phyloP scores from a whole-genome alignment of 768 basidiomycete genomes.

The Podaxis mareebaensis region DNA sequence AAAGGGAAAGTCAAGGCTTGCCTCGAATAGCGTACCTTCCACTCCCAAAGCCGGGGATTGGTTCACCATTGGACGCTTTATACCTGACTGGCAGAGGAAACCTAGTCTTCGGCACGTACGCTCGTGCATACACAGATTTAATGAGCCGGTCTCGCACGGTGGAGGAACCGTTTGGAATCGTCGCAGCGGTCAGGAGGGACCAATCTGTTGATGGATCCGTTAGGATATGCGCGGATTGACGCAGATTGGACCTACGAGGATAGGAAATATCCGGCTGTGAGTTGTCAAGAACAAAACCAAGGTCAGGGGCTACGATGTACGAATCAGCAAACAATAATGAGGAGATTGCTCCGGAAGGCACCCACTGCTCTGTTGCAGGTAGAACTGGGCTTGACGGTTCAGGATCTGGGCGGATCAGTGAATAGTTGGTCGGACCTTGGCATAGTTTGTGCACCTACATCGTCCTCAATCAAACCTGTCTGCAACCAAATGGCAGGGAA shows the following conservation, averaged over 20 bases:
- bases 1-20: not conserved
- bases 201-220: slow-evolving; percentile 34
- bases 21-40: slow-evolving; percentile 9
- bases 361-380: slow-evolving; percentile 10
- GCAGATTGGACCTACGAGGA: not conserved
- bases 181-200: slow-evolving; percentile 50
- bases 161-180: slow-evolving; percentile 28
- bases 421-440: slow-evolving; percentile 16
- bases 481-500: slow-evolving; percentile 49
- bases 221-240: not conserved
- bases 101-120: slow-evolving; percentile 21
- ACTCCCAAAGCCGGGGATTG: slow-evolving; percentile 10
- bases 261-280: slow-evolving; percentile 23
- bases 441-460: slow-evolving; percentile 12
- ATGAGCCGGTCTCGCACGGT: slow-evolving; percentile 41
- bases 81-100: slow-evolving; percentile 29
- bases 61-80: slow-evolving; percentile 20
- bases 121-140: slow-evolving; percentile 18
- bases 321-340: not conserved
- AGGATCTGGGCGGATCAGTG: slow-evolving; percentile 3
- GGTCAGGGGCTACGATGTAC: not conserved
- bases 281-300: slow-evolving; percentile 25
- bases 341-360: not conserved
- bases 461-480: slow-evolving; percentile 34
- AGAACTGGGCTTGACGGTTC: slow-evolving; percentile 20